Conservation (phyloP, 345 rosid genomes). For the Eucalyptus pauciflora region DNA sequence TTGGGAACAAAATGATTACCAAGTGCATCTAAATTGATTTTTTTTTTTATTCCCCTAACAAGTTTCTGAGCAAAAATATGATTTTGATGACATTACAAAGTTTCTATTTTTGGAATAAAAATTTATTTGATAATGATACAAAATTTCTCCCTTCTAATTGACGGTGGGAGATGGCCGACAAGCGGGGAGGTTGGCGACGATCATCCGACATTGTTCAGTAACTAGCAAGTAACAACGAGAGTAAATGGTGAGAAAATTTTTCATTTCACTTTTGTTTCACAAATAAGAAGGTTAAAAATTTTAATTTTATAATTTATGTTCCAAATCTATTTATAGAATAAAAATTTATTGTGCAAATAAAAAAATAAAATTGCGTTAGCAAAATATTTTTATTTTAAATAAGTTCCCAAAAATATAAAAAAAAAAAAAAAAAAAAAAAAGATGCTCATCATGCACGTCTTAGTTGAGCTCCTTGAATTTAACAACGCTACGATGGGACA, state of each 20-base stretch:
- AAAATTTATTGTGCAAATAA: no score
- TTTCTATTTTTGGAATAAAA: fast-evolving
- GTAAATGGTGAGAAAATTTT: no score
- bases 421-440: no score
- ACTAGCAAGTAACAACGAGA: no score
- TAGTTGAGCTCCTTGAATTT: not conserved
- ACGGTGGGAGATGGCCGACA: fast-evolving
- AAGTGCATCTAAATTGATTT: fast-evolving
- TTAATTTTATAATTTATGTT: fast-evolving
- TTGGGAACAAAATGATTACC: fast-evolving
- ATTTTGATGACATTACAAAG: fast-evolving
- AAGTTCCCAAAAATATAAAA: no score
- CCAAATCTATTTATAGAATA: no score
- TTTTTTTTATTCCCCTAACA: fast-evolving
- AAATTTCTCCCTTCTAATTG: fast-evolving
- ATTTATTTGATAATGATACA: fast-evolving
- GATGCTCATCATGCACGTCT: no score
- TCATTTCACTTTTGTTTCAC: no score
- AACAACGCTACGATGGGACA: fast-evolving
- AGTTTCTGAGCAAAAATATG: fast-evolving
- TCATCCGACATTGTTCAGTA: fast-evolving
- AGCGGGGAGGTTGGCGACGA: fast-evolving
- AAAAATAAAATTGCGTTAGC: fast-evolving
- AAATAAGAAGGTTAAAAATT: no score
- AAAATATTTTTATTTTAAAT: no score